These are phyloP conservation scores for Petasospora rhodanensis DNA, from an alignment of 1,139 yeast species.

Conservation along the genomic window DNA sequence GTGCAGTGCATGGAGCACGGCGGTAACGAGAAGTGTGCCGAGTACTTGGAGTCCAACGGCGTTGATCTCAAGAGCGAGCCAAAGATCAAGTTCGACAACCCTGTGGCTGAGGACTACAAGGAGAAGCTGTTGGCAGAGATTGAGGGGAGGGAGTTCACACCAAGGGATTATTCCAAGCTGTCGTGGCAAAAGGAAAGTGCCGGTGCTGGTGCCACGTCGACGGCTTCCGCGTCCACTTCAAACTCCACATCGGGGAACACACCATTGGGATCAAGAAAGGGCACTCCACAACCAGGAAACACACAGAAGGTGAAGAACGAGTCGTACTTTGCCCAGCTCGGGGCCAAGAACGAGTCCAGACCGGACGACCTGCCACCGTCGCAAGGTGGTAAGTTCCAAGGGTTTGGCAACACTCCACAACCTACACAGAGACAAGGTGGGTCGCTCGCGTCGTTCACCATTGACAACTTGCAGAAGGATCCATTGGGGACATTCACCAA, in stretches of 20 bases:
- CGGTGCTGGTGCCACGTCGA: conserved; percentile 8
- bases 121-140: conserved; percentile 70
- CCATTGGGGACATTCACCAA: conserved; percentile 84
- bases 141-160: conserved; percentile 68
- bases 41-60: conserved; percentile 71
- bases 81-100: conserved; percentile 74
- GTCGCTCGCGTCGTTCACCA: conserved; percentile 52
- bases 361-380: conserved; percentile 85
- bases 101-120: conserved; percentile 92
- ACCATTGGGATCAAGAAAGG: conserved; percentile 40
- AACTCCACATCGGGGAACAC: conserved; percentile 25
- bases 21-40: conserved; percentile 76
- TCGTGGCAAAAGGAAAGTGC: conserved; percentile 12
- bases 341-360: conserved; percentile 64
- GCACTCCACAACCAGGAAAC: conserved; percentile 28
- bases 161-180: conserved; percentile 55
- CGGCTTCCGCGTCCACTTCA: conserved; percentile 4
- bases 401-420: conserved; percentile 78
- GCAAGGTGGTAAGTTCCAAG: conserved; percentile 89
- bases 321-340: conserved; percentile 75
- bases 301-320: conserved; percentile 65
- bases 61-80: conserved; percentile 61
- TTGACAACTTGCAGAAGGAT: conserved; percentile 77
- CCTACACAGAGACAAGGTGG: conserved; percentile 28
- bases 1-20: conserved; percentile 89